Percentiles rank a stretch among this genome's conserved stretches.
These are phyloP conservation scores for Chrysanthemum seticuspe DNA, from an alignment of 129 eudicot species.

Conservation along the genomic window DNA sequence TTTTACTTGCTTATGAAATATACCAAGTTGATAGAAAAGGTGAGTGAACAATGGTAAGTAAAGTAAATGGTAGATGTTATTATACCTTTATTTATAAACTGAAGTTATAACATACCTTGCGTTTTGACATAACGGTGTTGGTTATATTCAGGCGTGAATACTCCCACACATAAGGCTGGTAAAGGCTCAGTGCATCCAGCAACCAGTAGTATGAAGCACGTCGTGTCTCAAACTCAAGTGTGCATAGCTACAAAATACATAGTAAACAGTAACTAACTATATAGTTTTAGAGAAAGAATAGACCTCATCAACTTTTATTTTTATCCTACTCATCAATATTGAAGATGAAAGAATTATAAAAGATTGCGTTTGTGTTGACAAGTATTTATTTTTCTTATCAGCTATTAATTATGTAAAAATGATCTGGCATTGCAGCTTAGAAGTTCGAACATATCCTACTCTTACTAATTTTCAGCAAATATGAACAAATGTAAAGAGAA, in stretches of 20 bases:
- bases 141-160: slow-evolving; percentile 80
- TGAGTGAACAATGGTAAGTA: too few relatives aligned
- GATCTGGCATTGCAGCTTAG: background rate
- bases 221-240: slow-evolving; percentile 94
- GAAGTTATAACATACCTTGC: slow-evolving; percentile 53
- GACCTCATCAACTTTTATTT: too few relatives aligned
- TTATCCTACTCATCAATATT: background rate
- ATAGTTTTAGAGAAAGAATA: background rate
- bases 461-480: too few relatives aligned
- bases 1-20: background rate
- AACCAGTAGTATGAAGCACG: slow-evolving; percentile 97
- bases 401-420: background rate
- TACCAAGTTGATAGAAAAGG: too few relatives aligned
- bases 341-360: too few relatives aligned
- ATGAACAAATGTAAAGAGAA: background rate
- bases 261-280: slow-evolving; percentile 7
- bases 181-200: slow-evolving; percentile 74
- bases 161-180: slow-evolving; percentile 92
- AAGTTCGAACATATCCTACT: too few relatives aligned
- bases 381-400: too few relatives aligned
- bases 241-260: slow-evolving; percentile 68
- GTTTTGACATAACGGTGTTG: slow-evolving; percentile 96
- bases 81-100: background rate
- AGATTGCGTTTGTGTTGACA: too few relatives aligned
- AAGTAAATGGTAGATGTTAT: background rate